Percentiles rank a stretch among this genome's conserved stretches.
phyloP scores from a whole-genome alignment of 2,329 filamentous ascomycete genomes.

The Fusarium burgessii region DNA sequence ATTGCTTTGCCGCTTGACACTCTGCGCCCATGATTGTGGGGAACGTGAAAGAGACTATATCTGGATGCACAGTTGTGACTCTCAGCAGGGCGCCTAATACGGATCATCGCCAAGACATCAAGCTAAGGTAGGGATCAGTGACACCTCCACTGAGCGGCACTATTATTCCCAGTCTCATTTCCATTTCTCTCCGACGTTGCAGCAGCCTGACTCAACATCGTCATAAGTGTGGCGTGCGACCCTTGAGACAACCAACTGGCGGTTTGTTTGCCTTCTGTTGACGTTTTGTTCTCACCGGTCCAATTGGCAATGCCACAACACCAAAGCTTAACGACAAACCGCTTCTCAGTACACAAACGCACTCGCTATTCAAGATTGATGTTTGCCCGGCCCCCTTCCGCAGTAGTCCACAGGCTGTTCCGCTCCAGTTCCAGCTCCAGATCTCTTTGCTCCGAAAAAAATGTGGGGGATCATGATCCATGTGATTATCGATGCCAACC shows the following conservation, averaged over 20 bases:
- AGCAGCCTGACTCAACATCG: constrained; percentile 9
- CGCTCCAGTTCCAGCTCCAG: constrained; percentile 5
- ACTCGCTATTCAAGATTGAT: neutral
- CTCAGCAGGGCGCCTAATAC: constrained; percentile 25
- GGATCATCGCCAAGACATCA: constrained; percentile 26
- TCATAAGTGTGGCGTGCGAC: constrained; percentile 20
- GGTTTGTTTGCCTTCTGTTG: neutral
- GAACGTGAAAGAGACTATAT: neutral
- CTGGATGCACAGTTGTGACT: constrained; percentile 9
- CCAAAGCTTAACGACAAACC: constrained; percentile 20
- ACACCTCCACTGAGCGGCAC: constrained; percentile 21
- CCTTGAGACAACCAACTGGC: constrained; percentile 9
- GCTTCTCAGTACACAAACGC: neutral
- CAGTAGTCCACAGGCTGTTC: constrained; percentile 14
- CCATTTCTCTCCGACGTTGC: constrained; percentile 27
- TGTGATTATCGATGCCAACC: constrained; percentile 35
- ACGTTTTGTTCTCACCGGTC: constrained; percentile 7
- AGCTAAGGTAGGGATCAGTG: neutral
- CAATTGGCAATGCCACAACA: neutral
- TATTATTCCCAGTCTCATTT: constrained; percentile 39
- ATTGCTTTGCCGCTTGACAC: neutral
- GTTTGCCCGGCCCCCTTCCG: constrained; percentile 14
- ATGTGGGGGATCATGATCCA: constrained; percentile 38
- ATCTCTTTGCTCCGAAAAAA: constrained; percentile 28
- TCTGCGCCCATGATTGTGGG: neutral